Conservation (phyloP, 2,329 filamentous ascomycete genomes). For the Fusarium pseudograminearum region DNA sequence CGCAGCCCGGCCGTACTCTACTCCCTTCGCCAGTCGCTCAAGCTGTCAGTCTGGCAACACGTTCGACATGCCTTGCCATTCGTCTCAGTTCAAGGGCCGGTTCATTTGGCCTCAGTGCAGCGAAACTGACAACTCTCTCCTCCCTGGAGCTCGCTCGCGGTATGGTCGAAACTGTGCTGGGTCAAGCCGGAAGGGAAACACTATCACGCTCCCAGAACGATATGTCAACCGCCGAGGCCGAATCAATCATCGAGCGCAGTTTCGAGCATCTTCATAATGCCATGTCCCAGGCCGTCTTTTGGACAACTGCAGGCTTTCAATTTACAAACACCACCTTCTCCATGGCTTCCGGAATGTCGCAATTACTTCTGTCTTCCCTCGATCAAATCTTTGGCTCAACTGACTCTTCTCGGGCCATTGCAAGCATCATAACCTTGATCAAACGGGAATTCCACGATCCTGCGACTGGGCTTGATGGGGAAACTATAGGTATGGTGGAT, state of each 20-base stretch:
- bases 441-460: constrained; percentile 74
- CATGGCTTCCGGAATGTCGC: constrained; percentile 67
- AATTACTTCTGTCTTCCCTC: constrained; percentile 68
- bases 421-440: constrained; percentile 73
- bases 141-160: constrained; percentile 68
- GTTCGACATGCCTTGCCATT: constrained; percentile 69
- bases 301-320: constrained; percentile 71
- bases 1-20: constrained; percentile 59
- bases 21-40: constrained; percentile 69
- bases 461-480: constrained; percentile 68
- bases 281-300: constrained; percentile 70
- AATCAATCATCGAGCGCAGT: constrained; percentile 67
- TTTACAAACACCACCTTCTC: constrained; percentile 67
- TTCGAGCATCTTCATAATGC: constrained; percentile 68
- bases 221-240: constrained; percentile 64
- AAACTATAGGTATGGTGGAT: constrained; percentile 70
- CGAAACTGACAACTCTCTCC: constrained; percentile 67
- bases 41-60: constrained; percentile 70
- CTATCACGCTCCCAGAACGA: constrained; percentile 59
- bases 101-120: constrained; percentile 64
- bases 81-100: constrained; percentile 65
- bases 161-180: constrained; percentile 66
- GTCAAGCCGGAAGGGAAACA: constrained; percentile 64
- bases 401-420: constrained; percentile 75
- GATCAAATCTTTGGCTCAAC: constrained; percentile 76